phyloP scores from a whole-genome alignment of 164 flowering plant species.

The Magnolia changhungtana region DNA sequence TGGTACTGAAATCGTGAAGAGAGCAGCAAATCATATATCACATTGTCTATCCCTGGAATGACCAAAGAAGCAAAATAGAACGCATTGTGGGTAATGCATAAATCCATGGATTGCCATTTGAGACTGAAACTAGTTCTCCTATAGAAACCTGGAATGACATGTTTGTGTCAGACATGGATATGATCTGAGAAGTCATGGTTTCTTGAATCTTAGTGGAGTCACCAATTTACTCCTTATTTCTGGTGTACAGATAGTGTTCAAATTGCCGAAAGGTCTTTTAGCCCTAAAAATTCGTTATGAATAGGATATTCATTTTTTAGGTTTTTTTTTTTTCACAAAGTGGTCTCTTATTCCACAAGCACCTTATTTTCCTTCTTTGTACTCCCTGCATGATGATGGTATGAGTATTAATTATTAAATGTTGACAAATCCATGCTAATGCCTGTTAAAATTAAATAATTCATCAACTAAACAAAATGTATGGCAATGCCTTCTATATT shows the following conservation, averaged over 20 bases:
- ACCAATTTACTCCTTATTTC: neutral
- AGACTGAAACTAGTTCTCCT: no score
- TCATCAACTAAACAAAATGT: neutral
- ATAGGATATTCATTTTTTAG: neutral
- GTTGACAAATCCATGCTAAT: neutral
- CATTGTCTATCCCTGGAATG: no score
- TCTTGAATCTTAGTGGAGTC: neutral
- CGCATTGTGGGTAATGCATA: no score
- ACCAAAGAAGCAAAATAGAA: no score
- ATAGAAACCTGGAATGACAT: no score
- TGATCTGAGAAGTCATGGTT: neutral
- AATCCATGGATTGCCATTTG: no score
- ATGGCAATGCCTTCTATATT: neutral
- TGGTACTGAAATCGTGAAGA: no score
- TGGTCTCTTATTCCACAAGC: neutral
- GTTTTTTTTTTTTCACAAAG: neutral
- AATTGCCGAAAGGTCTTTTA: neutral
- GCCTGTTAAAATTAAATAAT: neutral
- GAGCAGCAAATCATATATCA: no score
- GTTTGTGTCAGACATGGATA: no score
- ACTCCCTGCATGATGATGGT: constrained; percentile 2
- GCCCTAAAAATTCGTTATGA: neutral
- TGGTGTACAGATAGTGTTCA: neutral
- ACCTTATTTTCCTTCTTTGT: neutral
- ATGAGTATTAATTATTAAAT: neutral